phyloP scores from a whole-genome alignment of 2,329 filamentous ascomycete genomes.

The Monilinia vaccinii-corymbosi region DNA sequence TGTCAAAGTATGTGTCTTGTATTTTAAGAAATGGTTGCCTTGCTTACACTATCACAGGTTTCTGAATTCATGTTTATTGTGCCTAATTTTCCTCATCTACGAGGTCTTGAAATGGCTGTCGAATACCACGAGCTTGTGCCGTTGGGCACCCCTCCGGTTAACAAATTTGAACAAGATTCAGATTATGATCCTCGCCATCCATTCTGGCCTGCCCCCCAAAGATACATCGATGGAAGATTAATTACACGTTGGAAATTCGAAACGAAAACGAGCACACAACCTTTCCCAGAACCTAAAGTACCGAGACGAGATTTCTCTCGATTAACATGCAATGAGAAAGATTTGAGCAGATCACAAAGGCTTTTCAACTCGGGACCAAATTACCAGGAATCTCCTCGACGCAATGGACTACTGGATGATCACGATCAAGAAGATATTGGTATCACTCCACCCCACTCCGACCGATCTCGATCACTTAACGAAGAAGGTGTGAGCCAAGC shows the following conservation, averaged over 20 bases:
- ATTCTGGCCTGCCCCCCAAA: conserved; percentile 48
- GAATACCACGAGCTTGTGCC: conserved; percentile 43
- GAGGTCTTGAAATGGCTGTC: conserved; percentile 44
- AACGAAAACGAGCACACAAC: conserved; percentile 38
- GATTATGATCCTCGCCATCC: conserved; percentile 41
- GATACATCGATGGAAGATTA: conserved; percentile 48
- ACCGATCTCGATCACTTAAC: conserved; percentile 26
- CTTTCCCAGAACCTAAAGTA: conserved; percentile 46
- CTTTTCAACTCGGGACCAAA: conserved; percentile 40
- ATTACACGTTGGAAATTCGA: conserved; percentile 34
- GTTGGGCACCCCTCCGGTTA: conserved; percentile 12
- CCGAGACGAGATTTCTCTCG: conserved; percentile 43
- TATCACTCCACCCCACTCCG: conserved; percentile 27
- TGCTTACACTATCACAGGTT: conserved; percentile 33
- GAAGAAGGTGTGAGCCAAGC: conserved; percentile 3
- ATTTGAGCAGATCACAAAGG: conserved; percentile 50
- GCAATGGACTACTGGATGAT: conserved; percentile 3
- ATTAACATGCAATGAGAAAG: conserved; percentile 46
- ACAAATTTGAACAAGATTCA: conserved; percentile 52
- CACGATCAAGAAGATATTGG: conserved; percentile 21
- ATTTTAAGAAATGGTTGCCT: background rate
- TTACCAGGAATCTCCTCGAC: conserved; percentile 4
- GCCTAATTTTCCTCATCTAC: conserved; percentile 49
- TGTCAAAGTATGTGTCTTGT: conserved; percentile 42
- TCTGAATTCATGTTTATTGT: conserved; percentile 54